These are phyloP conservation scores for Kuraishia cidri DNA, from an alignment of 805 yeast species.

Conservation along the genomic window DNA sequence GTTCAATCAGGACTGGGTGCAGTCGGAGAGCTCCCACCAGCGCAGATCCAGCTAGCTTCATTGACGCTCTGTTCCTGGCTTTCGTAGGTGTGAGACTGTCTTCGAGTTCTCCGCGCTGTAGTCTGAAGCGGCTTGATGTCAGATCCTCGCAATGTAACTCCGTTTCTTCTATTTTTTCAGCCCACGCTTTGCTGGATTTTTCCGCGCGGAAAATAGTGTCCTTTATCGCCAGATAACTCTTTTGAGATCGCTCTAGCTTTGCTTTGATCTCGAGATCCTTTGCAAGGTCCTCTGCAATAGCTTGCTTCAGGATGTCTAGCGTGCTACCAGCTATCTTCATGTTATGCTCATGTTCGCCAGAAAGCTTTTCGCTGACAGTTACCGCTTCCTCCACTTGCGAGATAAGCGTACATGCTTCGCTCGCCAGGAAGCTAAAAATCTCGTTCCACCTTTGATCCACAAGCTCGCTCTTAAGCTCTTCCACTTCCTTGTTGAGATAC, in stretches of 20 bases:
- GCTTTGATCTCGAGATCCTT: slow-evolving; percentile 3
- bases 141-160: no score
- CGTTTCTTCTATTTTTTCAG: neutral
- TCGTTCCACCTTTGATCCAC: slow-evolving; percentile 50
- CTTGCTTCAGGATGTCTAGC: slow-evolving; percentile 12
- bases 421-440: slow-evolving; percentile 36
- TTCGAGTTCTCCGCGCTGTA: neutral
- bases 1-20: slow-evolving; percentile 15
- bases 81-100: neutral
- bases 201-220: slow-evolving; percentile 3
- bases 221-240: slow-evolving; percentile 2
- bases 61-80: slow-evolving; percentile 2
- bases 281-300: slow-evolving; percentile 10
- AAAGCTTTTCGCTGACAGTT: neutral
- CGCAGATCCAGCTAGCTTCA: slow-evolving; percentile 3
- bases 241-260: slow-evolving; percentile 3
- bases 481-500: slow-evolving; percentile 29
- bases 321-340: slow-evolving; percentile 6
- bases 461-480: slow-evolving; percentile 30
- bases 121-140: neutral
- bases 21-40: slow-evolving; percentile 10
- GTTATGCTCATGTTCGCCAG: slow-evolving; percentile 2
- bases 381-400: slow-evolving; percentile 15
- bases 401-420: slow-evolving; percentile 24
- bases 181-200: neutral